These are phyloP conservation scores for Entrophospora sp. DNA, from an alignment of 192 early-diverging fungal species.

Conservation along the genomic window DNA sequence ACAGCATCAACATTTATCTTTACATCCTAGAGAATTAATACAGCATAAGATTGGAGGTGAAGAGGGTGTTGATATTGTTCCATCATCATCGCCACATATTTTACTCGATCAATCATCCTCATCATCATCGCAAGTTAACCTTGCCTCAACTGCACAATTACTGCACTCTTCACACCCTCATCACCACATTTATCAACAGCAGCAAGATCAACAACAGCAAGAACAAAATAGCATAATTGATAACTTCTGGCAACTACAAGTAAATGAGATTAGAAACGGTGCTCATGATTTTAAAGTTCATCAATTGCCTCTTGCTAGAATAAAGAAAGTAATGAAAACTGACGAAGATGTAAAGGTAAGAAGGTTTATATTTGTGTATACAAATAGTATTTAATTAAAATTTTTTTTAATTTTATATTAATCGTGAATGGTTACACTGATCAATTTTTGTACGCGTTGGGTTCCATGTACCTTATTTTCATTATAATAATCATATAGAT, in stretches of 20 bases:
- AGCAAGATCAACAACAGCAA: constrained; percentile 16
- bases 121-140: no score
- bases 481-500: constrained; percentile 38
- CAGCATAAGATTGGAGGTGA: no score
- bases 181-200: neutral
- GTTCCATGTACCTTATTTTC: neutral
- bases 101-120: no score
- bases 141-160: no score
- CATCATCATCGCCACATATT: no score
- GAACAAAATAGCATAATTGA: constrained; percentile 24
- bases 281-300: constrained; percentile 86
- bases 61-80: no score
- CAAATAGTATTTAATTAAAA: neutral
- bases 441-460: neutral
- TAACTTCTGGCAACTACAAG: constrained; percentile 66
- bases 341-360: constrained; percentile 89
- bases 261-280: constrained; percentile 52
- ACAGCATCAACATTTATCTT: no score
- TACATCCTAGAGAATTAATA: no score
- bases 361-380: neutral
- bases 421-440: constrained; percentile 13
- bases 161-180: no score
- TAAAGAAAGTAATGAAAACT: constrained; percentile 98
- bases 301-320: constrained; percentile 82
- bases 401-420: neutral